These are phyloP conservation scores for Ophiocordyceps australis DNA, from an alignment of 2,329 filamentous ascomycete genomes.

Conservation along the genomic window DNA sequence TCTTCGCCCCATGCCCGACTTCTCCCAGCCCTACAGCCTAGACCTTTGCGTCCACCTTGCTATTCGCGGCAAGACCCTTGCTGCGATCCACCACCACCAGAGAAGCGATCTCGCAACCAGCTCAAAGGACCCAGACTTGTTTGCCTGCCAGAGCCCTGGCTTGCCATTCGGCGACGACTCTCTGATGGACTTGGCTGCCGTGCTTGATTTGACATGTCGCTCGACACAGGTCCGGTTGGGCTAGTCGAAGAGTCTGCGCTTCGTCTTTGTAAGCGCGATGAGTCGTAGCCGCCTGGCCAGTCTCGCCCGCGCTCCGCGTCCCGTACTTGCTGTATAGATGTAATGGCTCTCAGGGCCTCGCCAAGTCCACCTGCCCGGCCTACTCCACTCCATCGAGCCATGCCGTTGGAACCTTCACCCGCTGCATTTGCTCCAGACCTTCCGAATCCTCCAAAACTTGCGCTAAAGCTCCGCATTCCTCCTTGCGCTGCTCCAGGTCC, in stretches of 20 bases:
- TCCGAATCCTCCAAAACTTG: background rate
- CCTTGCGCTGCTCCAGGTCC: background rate
- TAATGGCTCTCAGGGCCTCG: slow-evolving; percentile 12
- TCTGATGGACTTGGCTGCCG: slow-evolving; percentile 20
- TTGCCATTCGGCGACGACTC: slow-evolving; percentile 10
- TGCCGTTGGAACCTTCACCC: background rate
- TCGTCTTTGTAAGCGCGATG: slow-evolving; percentile 15
- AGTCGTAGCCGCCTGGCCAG: slow-evolving; percentile 10
- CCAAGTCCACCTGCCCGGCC: slow-evolving; percentile 5
- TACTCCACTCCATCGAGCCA: background rate
- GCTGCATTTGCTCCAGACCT: background rate
- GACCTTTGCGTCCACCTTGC: too few relatives aligned
- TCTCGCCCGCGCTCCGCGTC: slow-evolving; percentile 9
- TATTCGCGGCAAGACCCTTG: slow-evolving; percentile 11
- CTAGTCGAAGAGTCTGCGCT: slow-evolving; percentile 20
- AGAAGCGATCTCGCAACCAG: slow-evolving; percentile 25
- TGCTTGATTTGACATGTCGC: slow-evolving; percentile 13
- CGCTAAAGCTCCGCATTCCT: too few relatives aligned
- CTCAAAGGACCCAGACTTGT: slow-evolving; percentile 18
- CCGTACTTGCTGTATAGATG: slow-evolving; percentile 8
- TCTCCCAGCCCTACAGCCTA: too few relatives aligned
- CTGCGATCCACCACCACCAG: slow-evolving; percentile 9
- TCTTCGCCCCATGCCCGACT: too few relatives aligned
- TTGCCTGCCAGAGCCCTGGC: slow-evolving; percentile 12
- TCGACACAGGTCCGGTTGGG: slow-evolving; percentile 10